Conservation (phyloP, 2,329 filamentous ascomycete genomes). For the Pseudogymnoascus verrucosus region DNA sequence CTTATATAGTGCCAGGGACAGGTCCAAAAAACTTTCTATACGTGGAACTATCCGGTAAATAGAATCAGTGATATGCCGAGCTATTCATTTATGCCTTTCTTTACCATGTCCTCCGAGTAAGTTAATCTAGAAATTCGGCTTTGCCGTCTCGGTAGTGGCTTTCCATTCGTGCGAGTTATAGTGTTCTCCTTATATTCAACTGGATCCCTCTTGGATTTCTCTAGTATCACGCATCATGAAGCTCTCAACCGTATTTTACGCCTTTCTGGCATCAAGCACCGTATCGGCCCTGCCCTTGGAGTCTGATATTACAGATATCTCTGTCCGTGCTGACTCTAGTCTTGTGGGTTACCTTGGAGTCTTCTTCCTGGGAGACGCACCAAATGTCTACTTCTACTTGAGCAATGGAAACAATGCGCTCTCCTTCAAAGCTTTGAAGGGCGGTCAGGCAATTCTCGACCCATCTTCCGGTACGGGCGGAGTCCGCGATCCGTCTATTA, state of each 20-base stretch:
- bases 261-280: background rate
- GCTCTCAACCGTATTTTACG: background rate
- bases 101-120: background rate
- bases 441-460: constrained; percentile 38
- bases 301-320: background rate
- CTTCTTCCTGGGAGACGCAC: constrained; percentile 47
- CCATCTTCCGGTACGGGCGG: constrained; percentile 44
- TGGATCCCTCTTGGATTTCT: background rate
- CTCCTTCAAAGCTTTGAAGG: constrained; percentile 42
- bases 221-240: background rate
- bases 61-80: background rate
- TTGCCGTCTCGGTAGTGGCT: background rate
- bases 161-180: background rate
- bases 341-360: constrained; percentile 45
- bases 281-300: background rate
- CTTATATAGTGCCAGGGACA: background rate
- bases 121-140: background rate
- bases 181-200: background rate
- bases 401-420: constrained; percentile 44
- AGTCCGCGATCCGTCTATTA: constrained; percentile 44
- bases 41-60: background rate
- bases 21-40: background rate
- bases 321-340: constrained; percentile 25
- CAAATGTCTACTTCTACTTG: constrained; percentile 46
- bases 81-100: background rate